Evolutionary conservation across 2,329 filamentous ascomycete species (phyloP).

Genomic region (Phyllosticta citribraziliensis): DNA sequence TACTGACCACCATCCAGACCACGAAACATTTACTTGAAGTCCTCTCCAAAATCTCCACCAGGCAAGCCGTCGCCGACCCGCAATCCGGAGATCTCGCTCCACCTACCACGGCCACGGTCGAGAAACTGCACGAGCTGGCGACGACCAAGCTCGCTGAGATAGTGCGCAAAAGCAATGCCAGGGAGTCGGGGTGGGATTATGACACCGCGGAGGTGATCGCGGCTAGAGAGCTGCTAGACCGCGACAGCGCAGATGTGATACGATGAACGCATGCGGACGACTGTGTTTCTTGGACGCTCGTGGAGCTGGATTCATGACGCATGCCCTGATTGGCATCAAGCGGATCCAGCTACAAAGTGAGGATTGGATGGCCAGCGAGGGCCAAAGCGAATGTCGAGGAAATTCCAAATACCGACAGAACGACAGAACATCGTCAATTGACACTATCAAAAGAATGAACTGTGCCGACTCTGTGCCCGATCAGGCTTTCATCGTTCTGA

Average conservation of each 20-base stretch:
- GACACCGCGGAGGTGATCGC: conserved; percentile 61
- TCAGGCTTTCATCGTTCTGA: no score
- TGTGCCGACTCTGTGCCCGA: no score
- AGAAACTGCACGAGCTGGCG: conserved; percentile 61
- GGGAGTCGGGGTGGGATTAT: conserved; percentile 64
- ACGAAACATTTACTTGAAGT: conserved; percentile 18
- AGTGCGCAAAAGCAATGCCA: conserved; percentile 51
- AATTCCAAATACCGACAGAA: no score
- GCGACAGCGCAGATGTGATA: conserved; percentile 28
- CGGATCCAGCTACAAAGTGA: no score
- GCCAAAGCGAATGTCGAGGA: no score
- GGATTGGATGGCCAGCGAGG: no score
- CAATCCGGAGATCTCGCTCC: conserved; percentile 34
- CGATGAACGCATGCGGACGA: neutral
- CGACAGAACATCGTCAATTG: no score
- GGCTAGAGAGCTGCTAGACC: conserved; percentile 55
- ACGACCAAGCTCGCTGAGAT: conserved; percentile 70
- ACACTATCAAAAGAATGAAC: no score
- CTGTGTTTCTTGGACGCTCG: neutral
- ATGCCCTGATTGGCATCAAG: neutral
- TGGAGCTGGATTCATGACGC: neutral
- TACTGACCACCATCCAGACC: neutral
- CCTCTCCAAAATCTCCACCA: conserved; percentile 15
- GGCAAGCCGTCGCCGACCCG: conserved; percentile 19
- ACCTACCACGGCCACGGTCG: conserved; percentile 49